Conservation (phyloP, 164 flowering plant species). For the Amborella trichopoda region DNA sequence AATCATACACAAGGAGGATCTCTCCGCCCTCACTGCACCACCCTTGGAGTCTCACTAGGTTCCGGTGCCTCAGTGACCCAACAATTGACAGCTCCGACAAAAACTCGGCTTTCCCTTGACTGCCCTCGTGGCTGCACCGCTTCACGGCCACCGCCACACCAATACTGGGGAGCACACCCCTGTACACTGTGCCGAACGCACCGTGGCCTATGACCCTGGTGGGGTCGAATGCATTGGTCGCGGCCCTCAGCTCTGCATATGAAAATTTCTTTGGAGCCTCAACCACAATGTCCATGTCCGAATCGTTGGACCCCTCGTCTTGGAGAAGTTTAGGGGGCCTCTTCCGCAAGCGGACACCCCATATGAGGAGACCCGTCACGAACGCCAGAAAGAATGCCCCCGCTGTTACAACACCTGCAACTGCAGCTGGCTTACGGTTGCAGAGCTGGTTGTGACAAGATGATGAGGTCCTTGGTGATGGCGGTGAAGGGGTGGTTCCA, state of each 20-base stretch:
- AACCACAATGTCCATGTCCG: slow-evolving; percentile 44
- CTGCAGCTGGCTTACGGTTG: slow-evolving; percentile 47
- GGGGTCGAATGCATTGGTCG: slow-evolving; percentile 60
- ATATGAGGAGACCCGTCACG: slow-evolving; percentile 44
- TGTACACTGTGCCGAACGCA: slow-evolving; percentile 86
- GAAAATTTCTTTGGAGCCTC: slow-evolving; percentile 65
- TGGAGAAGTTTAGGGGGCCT: too few species aligned
- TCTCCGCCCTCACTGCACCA: slow-evolving; percentile 98
- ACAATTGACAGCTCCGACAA: slow-evolving; percentile 80
- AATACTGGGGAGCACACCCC: slow-evolving; percentile 50
- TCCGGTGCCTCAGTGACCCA: slow-evolving; percentile 87
- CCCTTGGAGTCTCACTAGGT: slow-evolving; percentile 75
- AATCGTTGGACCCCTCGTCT: too few species aligned
- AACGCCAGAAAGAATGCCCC: slow-evolving; percentile 53
- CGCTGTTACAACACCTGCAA: slow-evolving; percentile 77
- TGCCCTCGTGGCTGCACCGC: slow-evolving; percentile 52
- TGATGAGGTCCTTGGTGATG: slow-evolving; percentile 26
- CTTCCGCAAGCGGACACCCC: slow-evolving; percentile 13
- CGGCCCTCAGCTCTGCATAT: slow-evolving; percentile 57
- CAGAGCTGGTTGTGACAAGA: slow-evolving; percentile 56
- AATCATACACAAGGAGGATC: slow-evolving; percentile 72
- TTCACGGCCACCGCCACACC: slow-evolving; percentile 78
- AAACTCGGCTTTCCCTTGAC: slow-evolving; percentile 74
- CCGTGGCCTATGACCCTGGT: slow-evolving; percentile 69
- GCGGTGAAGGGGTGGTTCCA: slow-evolving; percentile 11